A percentile compares a stretch with the other conserved stretches of the same genome.
phyloP scores from a whole-genome alignment of 139 green algal genomes.

The Picochlorum sp. region DNA sequence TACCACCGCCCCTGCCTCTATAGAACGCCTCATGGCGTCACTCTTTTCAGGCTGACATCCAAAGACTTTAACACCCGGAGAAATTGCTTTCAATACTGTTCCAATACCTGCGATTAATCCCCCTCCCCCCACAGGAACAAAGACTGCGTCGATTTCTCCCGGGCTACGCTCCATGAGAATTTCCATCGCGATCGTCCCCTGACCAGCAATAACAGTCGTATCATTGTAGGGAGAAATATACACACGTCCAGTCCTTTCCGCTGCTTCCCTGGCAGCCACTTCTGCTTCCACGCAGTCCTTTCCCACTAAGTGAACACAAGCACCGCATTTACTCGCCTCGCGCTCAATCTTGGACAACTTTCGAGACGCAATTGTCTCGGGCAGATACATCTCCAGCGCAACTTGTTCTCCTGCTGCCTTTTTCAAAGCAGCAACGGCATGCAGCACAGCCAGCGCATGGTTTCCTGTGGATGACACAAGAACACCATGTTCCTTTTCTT shows the following conservation, averaged over 20 bases:
- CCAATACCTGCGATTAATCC: slow-evolving; percentile 46
- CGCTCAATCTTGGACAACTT: slow-evolving; percentile 33
- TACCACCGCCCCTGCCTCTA: slow-evolving; percentile 25
- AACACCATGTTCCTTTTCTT: slow-evolving; percentile 17
- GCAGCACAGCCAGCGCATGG: slow-evolving; percentile 46
- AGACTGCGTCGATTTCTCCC: slow-evolving; percentile 24
- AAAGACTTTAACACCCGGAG: slow-evolving; percentile 29
- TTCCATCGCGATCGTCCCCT: slow-evolving; percentile 44
- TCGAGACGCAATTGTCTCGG: slow-evolving; percentile 14
- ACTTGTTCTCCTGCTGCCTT: not conserved
- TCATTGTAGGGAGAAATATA: slow-evolving; percentile 57
- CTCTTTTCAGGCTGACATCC: slow-evolving; percentile 37
- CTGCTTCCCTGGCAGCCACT: slow-evolving; percentile 17
- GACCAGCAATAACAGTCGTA: slow-evolving; percentile 32
- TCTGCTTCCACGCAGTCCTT: slow-evolving; percentile 40
- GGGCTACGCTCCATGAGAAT: slow-evolving; percentile 30
- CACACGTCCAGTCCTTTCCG: slow-evolving; percentile 1
- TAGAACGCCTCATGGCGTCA: slow-evolving; percentile 37
- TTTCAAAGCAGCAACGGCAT: slow-evolving; percentile 10
- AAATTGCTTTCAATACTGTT: slow-evolving; percentile 33
- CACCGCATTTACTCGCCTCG: slow-evolving; percentile 5
- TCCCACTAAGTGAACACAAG: slow-evolving; percentile 6
- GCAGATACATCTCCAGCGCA: slow-evolving; percentile 32
- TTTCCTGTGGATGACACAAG: slow-evolving; percentile 47
- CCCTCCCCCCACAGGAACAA: slow-evolving; percentile 56